Percentiles rank a stretch among this genome's conserved stretches.
Evolutionary conservation across 495 filamentous ascomycete species (phyloP).

Genomic region (Chaetomium fimeti): DNA sequence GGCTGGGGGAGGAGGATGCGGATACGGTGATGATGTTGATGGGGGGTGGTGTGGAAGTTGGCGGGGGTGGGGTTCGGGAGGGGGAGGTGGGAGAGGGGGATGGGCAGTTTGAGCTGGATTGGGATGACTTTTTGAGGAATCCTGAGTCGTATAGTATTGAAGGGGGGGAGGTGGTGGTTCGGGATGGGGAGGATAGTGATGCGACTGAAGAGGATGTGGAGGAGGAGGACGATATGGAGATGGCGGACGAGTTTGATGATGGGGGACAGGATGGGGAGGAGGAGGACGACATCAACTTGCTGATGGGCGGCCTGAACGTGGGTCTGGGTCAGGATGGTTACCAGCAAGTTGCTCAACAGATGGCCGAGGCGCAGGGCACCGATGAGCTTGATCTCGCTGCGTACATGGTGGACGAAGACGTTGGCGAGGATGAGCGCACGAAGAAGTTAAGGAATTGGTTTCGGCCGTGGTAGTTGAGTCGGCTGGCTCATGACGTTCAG

Average conservation of each 20-base stretch:
- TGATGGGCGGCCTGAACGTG: background rate
- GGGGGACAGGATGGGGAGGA: background rate
- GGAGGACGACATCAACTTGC: background rate
- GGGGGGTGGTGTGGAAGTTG: background rate
- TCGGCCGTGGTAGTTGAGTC: conserved; percentile 30
- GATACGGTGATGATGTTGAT: background rate
- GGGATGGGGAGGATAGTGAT: conserved; percentile 3
- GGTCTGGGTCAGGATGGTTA: background rate
- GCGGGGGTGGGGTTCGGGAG: background rate
- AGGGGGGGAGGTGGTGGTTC: background rate
- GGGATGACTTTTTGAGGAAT: conserved; percentile 15
- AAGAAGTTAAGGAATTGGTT: conserved; percentile 24
- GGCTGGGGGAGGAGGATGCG: background rate
- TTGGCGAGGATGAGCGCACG: conserved; percentile 17
- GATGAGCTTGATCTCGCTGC: background rate
- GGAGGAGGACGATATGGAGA: background rate
- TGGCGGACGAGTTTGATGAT: background rate
- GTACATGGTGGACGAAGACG: conserved; percentile 17
- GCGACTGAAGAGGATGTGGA: background rate
- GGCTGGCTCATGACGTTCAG: background rate
- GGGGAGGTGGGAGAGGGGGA: background rate
- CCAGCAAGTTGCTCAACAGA: conserved; percentile 1
- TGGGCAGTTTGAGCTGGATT: background rate
- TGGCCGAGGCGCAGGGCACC: background rate
- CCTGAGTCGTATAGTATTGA: conserved; percentile 3